Conservation (phyloP, 176 grass and related monocot species). For the Zizania latifolia region DNA sequence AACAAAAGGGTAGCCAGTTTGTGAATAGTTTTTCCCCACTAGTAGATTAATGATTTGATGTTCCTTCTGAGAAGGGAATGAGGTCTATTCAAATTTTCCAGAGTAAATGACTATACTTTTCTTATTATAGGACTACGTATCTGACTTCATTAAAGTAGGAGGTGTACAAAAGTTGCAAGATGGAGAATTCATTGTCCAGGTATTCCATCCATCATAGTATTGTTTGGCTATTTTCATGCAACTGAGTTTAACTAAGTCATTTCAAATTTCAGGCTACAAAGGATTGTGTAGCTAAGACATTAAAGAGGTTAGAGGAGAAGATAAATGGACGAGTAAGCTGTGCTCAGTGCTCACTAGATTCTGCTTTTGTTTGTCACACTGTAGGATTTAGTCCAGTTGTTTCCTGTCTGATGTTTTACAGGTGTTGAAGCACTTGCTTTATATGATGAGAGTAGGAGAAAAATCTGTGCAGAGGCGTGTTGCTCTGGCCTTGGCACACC, state of each 20-base stretch:
- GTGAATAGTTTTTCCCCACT: not conserved
- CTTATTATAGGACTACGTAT: slow-evolving; percentile 75
- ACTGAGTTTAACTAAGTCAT: slow-evolving; percentile 4
- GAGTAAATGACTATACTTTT: slow-evolving; percentile 6
- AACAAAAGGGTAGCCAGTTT: not conserved
- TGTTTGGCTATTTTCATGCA: not conserved
- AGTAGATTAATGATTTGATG: not conserved
- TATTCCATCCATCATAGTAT: slow-evolving; percentile 10
- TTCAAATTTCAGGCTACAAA: slow-evolving; percentile 76
- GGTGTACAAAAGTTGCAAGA: slow-evolving; percentile 96
- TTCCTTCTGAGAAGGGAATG: slow-evolving; percentile 9
- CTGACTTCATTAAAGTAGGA: slow-evolving; percentile 97
- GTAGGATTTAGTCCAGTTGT: slow-evolving; percentile 17
- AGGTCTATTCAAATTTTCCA: slow-evolving; percentile 1
- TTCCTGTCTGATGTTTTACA: slow-evolving; percentile 36
- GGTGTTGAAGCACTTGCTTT: slow-evolving; percentile 92
- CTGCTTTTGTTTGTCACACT: not conserved
- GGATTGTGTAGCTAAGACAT: slow-evolving; percentile 97
- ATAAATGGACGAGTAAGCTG: slow-evolving; percentile 87
- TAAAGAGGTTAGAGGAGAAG: slow-evolving; percentile 97
- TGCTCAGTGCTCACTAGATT: not conserved
- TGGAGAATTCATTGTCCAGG: slow-evolving; percentile 99
- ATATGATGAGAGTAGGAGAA: slow-evolving; percentile 90
- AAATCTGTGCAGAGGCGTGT: slow-evolving; percentile 87
- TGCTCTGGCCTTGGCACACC: slow-evolving; percentile 93